Base-by-base conservation (phyloP, 179 eudicot genomes). In the Heliamphora pulchella region DNA sequence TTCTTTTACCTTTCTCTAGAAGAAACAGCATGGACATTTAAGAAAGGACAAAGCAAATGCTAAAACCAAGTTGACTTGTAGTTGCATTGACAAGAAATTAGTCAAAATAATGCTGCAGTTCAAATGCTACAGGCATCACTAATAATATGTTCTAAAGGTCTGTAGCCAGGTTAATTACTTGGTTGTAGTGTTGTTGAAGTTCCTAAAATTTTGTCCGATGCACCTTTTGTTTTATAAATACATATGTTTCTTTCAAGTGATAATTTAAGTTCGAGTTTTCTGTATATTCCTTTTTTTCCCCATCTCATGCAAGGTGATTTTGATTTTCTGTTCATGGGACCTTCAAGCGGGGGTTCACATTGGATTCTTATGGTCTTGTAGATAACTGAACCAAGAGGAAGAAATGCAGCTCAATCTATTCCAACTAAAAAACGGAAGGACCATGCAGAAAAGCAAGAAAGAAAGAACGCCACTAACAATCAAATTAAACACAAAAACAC, bases 371-470 rank as follows among this genome's bases (percentile, higher is more conserved):
- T 4, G 31, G 53, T 72, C 67, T 78, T 78, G 63, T 83, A 88
- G 91, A 67, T 84, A 71, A 74, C 71, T 86, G 93, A 88, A 58
- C 3, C 75, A 51, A 87, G 77, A 81, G 84, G 86, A 75, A 87
- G 71, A 81, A 90, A 85, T 87, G 90, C 86, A 64, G 85, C 85
- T 78, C 91, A 92, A 79, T 85, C 91, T 54, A 78, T 85, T 78
- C 86, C 84, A 67, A 83, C 87, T 59, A 91, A 86, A 84, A 92
- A 86, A 81, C 82, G 82, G 9, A 84, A 84, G 74, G 91, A 84
- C 57, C 82, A 63, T 66, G 81, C 79, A 62, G 92, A 85, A 67
- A 86, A 87, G 76, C 89, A 85, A 71, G 87, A 81, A 79, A 80
- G 63, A 82, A 88, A 81, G 79, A 77, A 79, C 79, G 66, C 84